phyloP scores from a whole-genome alignment of 2,329 filamentous ascomycete genomes.

The Alternaria sp. region DNA sequence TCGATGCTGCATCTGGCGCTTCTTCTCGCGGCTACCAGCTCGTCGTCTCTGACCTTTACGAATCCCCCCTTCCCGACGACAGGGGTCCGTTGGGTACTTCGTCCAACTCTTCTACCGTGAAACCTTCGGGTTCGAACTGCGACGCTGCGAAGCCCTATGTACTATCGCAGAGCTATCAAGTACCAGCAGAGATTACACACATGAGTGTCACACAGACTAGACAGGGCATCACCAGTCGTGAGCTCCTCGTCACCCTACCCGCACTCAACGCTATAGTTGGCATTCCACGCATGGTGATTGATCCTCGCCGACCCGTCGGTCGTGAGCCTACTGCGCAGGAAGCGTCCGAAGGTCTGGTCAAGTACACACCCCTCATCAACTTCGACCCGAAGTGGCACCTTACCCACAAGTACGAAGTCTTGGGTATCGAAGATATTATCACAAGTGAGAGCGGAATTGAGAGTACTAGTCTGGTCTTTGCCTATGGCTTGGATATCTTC shows the following conservation, averaged over 20 bases:
- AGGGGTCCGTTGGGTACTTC: conserved; percentile 76
- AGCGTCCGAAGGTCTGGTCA: conserved; percentile 79
- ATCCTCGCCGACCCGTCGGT: conserved; percentile 84
- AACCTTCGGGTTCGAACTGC: conserved; percentile 64
- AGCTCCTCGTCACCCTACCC: conserved; percentile 80
- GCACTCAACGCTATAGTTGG: conserved; percentile 76
- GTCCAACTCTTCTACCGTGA: conserved; percentile 78
- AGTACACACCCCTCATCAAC: conserved; percentile 78
- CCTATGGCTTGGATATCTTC: conserved; percentile 87
- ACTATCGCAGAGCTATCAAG: conserved; percentile 78
- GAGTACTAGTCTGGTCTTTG: conserved; percentile 89
- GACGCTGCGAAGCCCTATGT: conserved; percentile 72
- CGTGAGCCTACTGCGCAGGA: conserved; percentile 82
- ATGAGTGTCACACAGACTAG: conserved; percentile 86
- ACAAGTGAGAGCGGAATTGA: conserved; percentile 81
- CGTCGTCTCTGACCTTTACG: conserved; percentile 86
- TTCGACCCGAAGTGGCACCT: conserved; percentile 82
- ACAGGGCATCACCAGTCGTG: conserved; percentile 86
- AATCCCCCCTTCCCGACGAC: conserved; percentile 82
- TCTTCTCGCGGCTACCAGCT: conserved; percentile 82
- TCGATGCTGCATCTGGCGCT: conserved; percentile 58
- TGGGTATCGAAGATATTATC: conserved; percentile 76
- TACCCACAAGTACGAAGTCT: conserved; percentile 80
- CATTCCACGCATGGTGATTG: conserved; percentile 78
- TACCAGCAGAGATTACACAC: conserved; percentile 77